Base-by-base conservation (phyloP, 2,329 filamentous ascomycete species). In the Colletotrichum viniferum region DNA sequence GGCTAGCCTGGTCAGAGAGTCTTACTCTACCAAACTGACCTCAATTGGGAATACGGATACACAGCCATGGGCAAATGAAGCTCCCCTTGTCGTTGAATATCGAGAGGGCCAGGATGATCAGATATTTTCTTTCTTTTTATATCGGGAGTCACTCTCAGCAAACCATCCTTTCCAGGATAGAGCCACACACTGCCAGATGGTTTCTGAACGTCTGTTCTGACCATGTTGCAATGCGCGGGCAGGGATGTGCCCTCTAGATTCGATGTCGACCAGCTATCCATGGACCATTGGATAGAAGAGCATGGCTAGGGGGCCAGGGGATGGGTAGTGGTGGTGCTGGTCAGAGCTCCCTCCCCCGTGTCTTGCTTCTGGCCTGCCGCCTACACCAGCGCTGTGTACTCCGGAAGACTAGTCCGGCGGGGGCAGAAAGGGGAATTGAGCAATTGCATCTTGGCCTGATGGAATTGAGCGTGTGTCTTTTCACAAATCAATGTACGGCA, bases 231-330 rank as follows among this genome's bases (percentile, higher is more conserved):
- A 71, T 65, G 74, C 74, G 61, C 18, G 65, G 61, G 66, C 74
- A 76, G 71, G 74, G 74, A 62, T 76, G 13, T 28, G 36, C 21
- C 55, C 62, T 30, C 34, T 76, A 52, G 71, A 34, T 26, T 73
- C 38, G 43, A 70, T 60, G 48, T 70, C 63, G 63, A 69, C 48
- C n/a, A 64, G 69, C 61, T 55, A 48, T 30, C 21, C 52, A 55
- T 30, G 43, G 58, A 48, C n/a, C 55, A 43, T 43, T 48, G 61
- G 63, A 32, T 60, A 52, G 66, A 43, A 18, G 26, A 52, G 55
- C 18, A 21, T 38, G 69, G 55, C 26, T 21, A 32, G 28, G 61
- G 61, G 32, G 24, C 55, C 48, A 30, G 28, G 8, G 66, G 21
- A n/a, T 48, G 18, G 18, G 38, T 26, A 32, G 34, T 60, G 48